Conservation (phyloP, 805 yeast genomes). For the Candida qinlingensis region DNA sequence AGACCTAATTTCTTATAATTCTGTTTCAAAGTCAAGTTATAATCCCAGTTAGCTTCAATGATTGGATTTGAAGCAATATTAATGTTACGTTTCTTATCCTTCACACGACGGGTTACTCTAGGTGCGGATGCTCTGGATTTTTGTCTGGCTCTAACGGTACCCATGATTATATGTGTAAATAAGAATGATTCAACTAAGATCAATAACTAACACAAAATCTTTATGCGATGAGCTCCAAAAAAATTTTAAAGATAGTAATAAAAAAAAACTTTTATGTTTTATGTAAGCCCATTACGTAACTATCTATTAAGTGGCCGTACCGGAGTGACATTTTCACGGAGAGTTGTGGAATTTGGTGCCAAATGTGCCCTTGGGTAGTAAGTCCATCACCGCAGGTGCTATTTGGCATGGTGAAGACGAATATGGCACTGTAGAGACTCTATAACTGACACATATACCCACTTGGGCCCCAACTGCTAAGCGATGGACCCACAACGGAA, state of each 20-base stretch:
- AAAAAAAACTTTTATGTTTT: too few relatives aligned
- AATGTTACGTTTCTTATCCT: slow-evolving; percentile 65
- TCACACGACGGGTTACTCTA: slow-evolving; percentile 64
- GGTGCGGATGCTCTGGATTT: slow-evolving; percentile 66
- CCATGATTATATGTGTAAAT: slow-evolving; percentile 34
- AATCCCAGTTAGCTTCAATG: slow-evolving; percentile 89
- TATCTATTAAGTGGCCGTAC: background rate
- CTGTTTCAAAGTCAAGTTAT: slow-evolving; percentile 71
- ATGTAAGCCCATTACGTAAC: background rate
- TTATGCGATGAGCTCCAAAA: background rate
- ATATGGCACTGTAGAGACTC: too few relatives aligned
- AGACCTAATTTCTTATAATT: slow-evolving; percentile 84
- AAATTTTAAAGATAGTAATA: background rate
- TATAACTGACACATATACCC: too few relatives aligned
- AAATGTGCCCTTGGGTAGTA: too few relatives aligned
- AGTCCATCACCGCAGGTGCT: too few relatives aligned
- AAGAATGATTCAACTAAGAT: too few relatives aligned
- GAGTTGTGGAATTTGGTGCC: too few relatives aligned
- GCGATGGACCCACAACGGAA: too few relatives aligned
- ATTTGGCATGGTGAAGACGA: too few relatives aligned
- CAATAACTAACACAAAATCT: background rate
- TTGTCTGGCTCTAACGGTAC: slow-evolving; percentile 81
- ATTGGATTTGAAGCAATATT: slow-evolving; percentile 70
- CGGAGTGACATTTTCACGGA: too few relatives aligned
- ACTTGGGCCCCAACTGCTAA: too few relatives aligned